Evolutionary conservation across 2,329 filamentous ascomycete genomes (phyloP).

Genomic region (Ascochyta clinopodiicola): DNA sequence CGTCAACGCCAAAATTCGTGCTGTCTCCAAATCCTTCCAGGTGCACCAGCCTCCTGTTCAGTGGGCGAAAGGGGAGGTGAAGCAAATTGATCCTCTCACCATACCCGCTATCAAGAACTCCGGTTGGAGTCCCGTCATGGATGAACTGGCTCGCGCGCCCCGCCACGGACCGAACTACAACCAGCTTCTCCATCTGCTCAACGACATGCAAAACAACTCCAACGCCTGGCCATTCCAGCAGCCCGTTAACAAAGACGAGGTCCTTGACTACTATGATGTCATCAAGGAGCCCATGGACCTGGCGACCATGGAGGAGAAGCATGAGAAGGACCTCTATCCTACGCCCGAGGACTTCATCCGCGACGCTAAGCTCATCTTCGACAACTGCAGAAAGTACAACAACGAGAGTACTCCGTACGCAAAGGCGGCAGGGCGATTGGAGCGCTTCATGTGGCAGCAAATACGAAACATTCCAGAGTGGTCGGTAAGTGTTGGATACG

Average conservation of each 20-base stretch:
- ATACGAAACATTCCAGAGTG: slow-evolving; percentile 93
- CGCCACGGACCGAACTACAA: slow-evolving; percentile 97
- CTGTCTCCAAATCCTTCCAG: slow-evolving; percentile 86
- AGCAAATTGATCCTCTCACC: slow-evolving; percentile 80
- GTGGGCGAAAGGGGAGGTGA: slow-evolving; percentile 73
- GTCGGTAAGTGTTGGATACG: slow-evolving; percentile 50
- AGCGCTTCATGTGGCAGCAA: slow-evolving; percentile 93
- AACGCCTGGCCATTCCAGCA: slow-evolving; percentile 94
- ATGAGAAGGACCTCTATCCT: slow-evolving; percentile 90
- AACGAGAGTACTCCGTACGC: slow-evolving; percentile 94
- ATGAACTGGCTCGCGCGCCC: slow-evolving; percentile 91
- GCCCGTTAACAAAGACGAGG: slow-evolving; percentile 93
- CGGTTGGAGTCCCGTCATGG: slow-evolving; percentile 97
- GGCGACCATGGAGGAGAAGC: slow-evolving; percentile 92
- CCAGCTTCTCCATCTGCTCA: slow-evolving; percentile 88
- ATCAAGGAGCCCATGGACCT: slow-evolving; percentile 99
- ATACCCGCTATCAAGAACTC: slow-evolving; percentile 88
- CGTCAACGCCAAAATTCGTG: slow-evolving; percentile 92
- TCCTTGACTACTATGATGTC: slow-evolving; percentile 98
- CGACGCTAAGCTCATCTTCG: slow-evolving; percentile 87
- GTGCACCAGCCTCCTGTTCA: slow-evolving; percentile 84
- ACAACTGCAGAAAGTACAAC: slow-evolving; percentile 96
- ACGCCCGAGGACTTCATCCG: slow-evolving; percentile 91
- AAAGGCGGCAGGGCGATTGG: slow-evolving; percentile 91
- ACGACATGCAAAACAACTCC: slow-evolving; percentile 92